Base-by-base conservation (phyloP, 176 grass and related monocot species). In the Pontederia paniculata region DNA sequence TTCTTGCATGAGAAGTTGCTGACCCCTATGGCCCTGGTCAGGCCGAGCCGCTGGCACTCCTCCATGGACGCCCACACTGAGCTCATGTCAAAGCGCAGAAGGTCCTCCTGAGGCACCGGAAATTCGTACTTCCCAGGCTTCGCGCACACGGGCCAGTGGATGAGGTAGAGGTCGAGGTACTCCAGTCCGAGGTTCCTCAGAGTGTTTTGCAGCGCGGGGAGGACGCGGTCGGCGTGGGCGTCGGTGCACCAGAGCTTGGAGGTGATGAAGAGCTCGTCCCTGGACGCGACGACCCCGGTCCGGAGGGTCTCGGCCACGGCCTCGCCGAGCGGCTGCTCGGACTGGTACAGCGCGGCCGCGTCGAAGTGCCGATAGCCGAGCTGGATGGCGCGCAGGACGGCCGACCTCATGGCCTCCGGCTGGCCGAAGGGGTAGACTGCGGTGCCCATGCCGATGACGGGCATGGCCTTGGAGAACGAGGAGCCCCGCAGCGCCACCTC, bases 231-330 rank as follows among this genome's bases (percentile, higher is more conserved):
- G 11, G 17, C 49, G 70, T 80, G 85, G 2, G 65, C 66, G 60
- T 83, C 80, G 66, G 65, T 76, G 47, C 69, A 77, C 76, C 85
- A 88, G 20, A 88, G 61, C 85, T 88, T 83, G 80, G 85, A 80
- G n/a, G 85, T 80, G 85, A 88, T 10, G 77, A 83, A 88, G 69
- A 83, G 65, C 7, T 83, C 85, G 17, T 41, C 76, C 10, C 80
- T 69, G 50, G 76, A 77, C 43, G 45, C 60, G 77, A 88, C 14
- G 42, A 15, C 10, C 10, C 80, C 85, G 3, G 60, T 18, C 9
- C 70, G 76, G 11, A 88, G 64, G 51, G 85, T 76, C 21, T 80
- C 80, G 37, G 76, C 65, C 20, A 74, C 58, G 54, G 80, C 85
- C 17, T 66, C 65, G 20, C 85, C 80, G 51, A 88, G 69, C 55